Base-by-base conservation (phyloP, 2,329 filamentous ascomycete species). In the Lasiodiplodia hormozganensis region DNA sequence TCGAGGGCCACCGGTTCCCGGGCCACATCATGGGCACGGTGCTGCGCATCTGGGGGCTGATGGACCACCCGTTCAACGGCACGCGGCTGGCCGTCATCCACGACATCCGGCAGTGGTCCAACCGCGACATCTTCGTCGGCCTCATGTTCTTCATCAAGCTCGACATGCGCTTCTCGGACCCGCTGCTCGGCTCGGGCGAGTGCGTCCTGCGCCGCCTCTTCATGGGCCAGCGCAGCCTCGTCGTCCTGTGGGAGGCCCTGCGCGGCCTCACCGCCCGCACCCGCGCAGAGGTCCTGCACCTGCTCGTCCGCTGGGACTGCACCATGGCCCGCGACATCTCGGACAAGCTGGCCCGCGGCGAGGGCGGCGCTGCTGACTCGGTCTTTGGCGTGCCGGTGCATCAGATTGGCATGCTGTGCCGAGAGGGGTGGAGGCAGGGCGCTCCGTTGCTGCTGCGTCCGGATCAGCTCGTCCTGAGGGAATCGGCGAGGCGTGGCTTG, bases 121-220 rank as follows among this genome's bases (percentile, higher is more conserved):
- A 90, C 68, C 69, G 76, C 4, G 88, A 92, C 74, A 77, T 96
- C 11, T 86, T 87, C 74, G 83, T 87, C 62, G 83, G 87, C 2
- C 86, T 89, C 54, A 78, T 90, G 69, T 89, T 95, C 80, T 82
- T 92, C 71, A 75, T 92, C 70, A 94, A 95, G 80, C 85, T 96
- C 18, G 85, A 88, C 74, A 88, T 94, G 86, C 83, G 84, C 66
- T 89, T 93, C 77, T 87, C 86, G 68, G 85, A 92, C 71, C 90
- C 91, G 0, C 75, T 87, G 28, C 83, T 84, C 60, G 87, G 86
- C 0, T 83, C 84, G 18, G 83, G 84, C 60, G 79, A 82, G 2
- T 82, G 71, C 7, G 68, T 62, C 25, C 60, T 80, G 8, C 69
- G 71, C 0, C 69, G 73, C 25, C 36, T 76, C 51, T 51, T 77